phyloP scores from a whole-genome alignment of 495 filamentous ascomycete species.

The Aspergillus funiculosus region DNA sequence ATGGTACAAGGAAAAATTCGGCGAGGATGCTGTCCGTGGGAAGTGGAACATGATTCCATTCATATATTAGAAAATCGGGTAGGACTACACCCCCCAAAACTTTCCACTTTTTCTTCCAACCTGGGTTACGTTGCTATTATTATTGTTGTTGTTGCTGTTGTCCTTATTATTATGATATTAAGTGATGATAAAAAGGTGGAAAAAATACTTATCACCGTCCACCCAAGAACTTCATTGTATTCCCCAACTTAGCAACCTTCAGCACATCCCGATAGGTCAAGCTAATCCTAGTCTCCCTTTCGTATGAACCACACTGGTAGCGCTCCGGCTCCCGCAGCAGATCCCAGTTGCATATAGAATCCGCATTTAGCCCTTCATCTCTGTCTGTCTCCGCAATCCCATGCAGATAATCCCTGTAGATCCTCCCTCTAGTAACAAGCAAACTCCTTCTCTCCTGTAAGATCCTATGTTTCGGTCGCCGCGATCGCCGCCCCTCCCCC shows the following conservation, averaged over 20 bases:
- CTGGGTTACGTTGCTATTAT: too few relatives aligned
- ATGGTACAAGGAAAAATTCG: conserved; percentile 83
- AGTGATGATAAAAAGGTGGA: too few relatives aligned
- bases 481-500: conserved; percentile 17
- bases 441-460: conserved; percentile 83
- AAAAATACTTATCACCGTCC: conserved; percentile 24
- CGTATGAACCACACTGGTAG: conserved; percentile 53
- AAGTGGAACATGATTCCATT: conserved; percentile 82
- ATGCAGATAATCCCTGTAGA: conserved; percentile 72
- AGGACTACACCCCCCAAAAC: too few relatives aligned
- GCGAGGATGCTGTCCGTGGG: conserved; percentile 54
- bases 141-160: too few relatives aligned
- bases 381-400: conserved; percentile 59
- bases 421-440: conserved; percentile 59
- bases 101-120: too few relatives aligned
- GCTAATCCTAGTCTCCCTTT: conserved; percentile 67
- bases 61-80: conserved; percentile 58
- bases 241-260: conserved; percentile 72
- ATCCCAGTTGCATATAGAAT: conserved; percentile 77
- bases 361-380: conserved; percentile 55
- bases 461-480: conserved; percentile 55
- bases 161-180: too few relatives aligned
- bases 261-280: conserved; percentile 91
- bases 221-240: conserved; percentile 55
- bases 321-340: conserved; percentile 56